Evolutionary conservation across 2,329 filamentous ascomycete genomes (phyloP).

Genomic region (Exophiala dermatitidis): DNA sequence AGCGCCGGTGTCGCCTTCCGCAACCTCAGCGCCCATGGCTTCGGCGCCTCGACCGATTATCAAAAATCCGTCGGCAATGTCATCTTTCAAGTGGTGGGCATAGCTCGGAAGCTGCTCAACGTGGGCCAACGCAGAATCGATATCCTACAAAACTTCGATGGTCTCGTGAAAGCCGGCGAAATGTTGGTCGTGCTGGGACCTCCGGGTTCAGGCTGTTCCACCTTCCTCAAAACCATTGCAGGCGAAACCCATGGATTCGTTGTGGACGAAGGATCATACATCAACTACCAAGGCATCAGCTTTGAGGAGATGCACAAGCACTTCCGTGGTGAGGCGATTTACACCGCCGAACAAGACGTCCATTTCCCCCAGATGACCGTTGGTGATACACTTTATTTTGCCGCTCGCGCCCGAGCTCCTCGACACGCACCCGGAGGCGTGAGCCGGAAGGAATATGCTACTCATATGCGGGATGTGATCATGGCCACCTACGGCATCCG

Average conservation of each 20-base stretch:
- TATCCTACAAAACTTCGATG: constrained; percentile 59
- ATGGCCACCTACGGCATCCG: constrained; percentile 47
- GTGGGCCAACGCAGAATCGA: constrained; percentile 43
- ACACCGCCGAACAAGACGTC: constrained; percentile 76
- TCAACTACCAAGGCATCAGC: constrained; percentile 75
- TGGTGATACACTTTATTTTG: constrained; percentile 64
- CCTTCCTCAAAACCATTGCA: constrained; percentile 72
- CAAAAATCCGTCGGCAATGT: constrained; percentile 40
- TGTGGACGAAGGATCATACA: constrained; percentile 59
- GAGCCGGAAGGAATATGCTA: constrained; percentile 39
- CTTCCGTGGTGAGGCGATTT: constrained; percentile 79
- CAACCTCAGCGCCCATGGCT: constrained; percentile 36
- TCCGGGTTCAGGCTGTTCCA: constrained; percentile 57
- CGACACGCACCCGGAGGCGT: constrained; percentile 33
- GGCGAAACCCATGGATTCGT: constrained; percentile 73
- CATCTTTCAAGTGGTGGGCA: constrained; percentile 33
- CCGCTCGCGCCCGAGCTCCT: constrained; percentile 48
- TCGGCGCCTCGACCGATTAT: constrained; percentile 33
- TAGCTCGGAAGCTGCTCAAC: constrained; percentile 29
- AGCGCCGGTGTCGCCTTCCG: constrained; percentile 37
- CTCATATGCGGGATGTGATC: constrained; percentile 40
- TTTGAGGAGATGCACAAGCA: constrained; percentile 64
- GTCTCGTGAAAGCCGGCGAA: constrained; percentile 52
- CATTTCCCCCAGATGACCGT: constrained; percentile 73
- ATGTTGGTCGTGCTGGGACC: constrained; percentile 52